These are phyloP conservation scores for Linnemannia hyalina DNA, from an alignment of 192 early-diverging fungal genomes.

Conservation along the genomic window DNA sequence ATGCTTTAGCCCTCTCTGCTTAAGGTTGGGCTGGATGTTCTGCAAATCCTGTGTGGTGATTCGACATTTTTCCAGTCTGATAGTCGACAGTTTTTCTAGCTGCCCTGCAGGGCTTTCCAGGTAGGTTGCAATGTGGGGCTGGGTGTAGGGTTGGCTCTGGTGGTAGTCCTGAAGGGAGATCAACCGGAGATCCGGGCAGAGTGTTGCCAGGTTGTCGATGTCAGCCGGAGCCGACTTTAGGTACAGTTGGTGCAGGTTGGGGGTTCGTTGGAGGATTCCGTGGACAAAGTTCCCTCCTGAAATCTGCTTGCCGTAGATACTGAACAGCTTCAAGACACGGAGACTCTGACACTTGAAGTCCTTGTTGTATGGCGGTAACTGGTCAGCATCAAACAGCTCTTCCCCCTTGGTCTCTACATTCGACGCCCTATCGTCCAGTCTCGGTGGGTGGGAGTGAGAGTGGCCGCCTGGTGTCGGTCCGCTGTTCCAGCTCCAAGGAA, in stretches of 20 bases:
- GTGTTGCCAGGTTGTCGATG: neutral
- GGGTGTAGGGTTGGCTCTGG: neutral
- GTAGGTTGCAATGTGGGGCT: neutral
- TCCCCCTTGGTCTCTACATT: neutral
- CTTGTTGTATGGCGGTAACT: no score
- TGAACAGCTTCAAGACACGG: neutral
- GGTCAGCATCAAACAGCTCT: neutral
- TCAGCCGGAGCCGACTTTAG: neutral
- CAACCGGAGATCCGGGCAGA: slow-evolving; percentile 14
- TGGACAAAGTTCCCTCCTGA: neutral
- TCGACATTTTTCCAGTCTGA: neutral
- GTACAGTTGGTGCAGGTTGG: slow-evolving; percentile 7
- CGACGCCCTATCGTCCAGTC: neutral
- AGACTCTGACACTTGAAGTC: slow-evolving; percentile 5
- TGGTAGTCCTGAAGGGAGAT: slow-evolving; percentile 2
- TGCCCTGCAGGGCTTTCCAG: neutral
- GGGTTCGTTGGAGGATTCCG: slow-evolving; percentile 5
- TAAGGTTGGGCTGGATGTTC: slow-evolving; percentile 1
- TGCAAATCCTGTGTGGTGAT: neutral
- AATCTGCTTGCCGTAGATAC: neutral
- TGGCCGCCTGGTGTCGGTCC: neutral
- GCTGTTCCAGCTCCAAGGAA: neutral
- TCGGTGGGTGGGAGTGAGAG: neutral
- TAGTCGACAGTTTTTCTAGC: neutral
- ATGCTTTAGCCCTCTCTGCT: slow-evolving; percentile 1